Percentiles rank a stretch among this genome's conserved stretches.
Evolutionary conservation across 441 rosid species (phyloP).

Genomic region (Pelargonium australe): DNA sequence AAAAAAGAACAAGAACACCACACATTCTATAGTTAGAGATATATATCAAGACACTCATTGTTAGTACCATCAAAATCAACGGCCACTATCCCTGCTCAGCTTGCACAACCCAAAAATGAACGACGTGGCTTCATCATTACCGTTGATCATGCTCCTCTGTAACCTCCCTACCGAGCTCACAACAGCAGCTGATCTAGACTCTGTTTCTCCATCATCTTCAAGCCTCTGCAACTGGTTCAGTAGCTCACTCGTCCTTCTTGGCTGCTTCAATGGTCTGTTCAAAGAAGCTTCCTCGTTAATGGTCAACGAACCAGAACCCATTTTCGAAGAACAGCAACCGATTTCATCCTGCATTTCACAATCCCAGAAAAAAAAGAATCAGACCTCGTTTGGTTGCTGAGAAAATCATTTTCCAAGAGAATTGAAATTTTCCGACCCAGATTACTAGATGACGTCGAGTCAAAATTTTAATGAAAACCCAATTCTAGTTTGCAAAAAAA

Average conservation of each 20-base stretch:
- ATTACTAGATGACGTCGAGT: neutral
- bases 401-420: neutral
- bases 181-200: slow-evolving; percentile 33
- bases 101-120: slow-evolving; percentile 29
- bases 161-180: slow-evolving; percentile 31
- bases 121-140: slow-evolving; percentile 31
- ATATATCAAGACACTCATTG: neutral
- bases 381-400: slow-evolving; percentile 10
- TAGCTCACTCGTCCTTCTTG: slow-evolving; percentile 13
- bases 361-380: neutral
- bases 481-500: neutral
- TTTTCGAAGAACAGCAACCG: slow-evolving; percentile 27
- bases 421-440: neutral
- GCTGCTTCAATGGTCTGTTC: slow-evolving; percentile 33
- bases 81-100: slow-evolving; percentile 38
- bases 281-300: slow-evolving; percentile 23
- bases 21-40: neutral
- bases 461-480: neutral
- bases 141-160: slow-evolving; percentile 27
- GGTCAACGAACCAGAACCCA: neutral
- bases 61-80: slow-evolving; percentile 21
- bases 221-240: slow-evolving; percentile 13
- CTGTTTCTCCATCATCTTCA: slow-evolving; percentile 17
- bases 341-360: slow-evolving; percentile 35
- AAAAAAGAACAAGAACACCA: neutral